A percentile compares a stretch with the other conserved stretches of the same genome.
Evolutionary conservation across 1,284 basidiomycete species (phyloP).

Genomic region (Sporisorium scitamineum): DNA sequence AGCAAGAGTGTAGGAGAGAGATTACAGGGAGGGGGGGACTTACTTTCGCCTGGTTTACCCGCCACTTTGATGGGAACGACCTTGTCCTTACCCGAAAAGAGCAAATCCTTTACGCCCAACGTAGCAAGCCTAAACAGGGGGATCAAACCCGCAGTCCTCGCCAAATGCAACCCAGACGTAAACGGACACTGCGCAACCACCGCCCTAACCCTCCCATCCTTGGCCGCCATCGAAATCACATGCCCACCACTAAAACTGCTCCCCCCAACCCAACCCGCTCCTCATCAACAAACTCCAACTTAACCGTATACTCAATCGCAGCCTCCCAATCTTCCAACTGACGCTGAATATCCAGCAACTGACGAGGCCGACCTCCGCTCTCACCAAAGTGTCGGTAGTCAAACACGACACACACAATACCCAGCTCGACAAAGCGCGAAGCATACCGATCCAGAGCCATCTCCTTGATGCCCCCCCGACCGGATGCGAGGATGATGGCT

Average conservation of each 20-base stretch:
- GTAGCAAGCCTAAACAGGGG: constrained; percentile 28
- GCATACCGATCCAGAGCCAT: constrained; percentile 55
- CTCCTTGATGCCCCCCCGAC: constrained; percentile 52
- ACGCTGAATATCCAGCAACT: constrained; percentile 43
- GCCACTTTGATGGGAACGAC: constrained; percentile 41
- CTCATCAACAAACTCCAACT: constrained; percentile 44
- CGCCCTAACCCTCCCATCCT: constrained; percentile 49
- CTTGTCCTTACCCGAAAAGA: constrained; percentile 35
- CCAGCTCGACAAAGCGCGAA: constrained; percentile 37
- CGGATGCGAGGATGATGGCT: constrained; percentile 53
- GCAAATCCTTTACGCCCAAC: constrained; percentile 33
- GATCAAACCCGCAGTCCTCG: constrained; percentile 23
- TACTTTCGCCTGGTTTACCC: constrained; percentile 44
- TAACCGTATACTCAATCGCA: constrained; percentile 35
- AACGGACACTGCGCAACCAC: constrained; percentile 63
- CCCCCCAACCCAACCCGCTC: constrained; percentile 53
- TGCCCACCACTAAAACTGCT: constrained; percentile 62
- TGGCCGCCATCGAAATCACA: constrained; percentile 52
- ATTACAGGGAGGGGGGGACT: too few relatives aligned
- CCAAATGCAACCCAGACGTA: constrained; percentile 49
- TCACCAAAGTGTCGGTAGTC: constrained; percentile 59
- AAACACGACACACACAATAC: constrained; percentile 54
- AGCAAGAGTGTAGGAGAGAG: too few relatives aligned
- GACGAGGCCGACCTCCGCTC: constrained; percentile 45
- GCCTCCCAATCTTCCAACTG: constrained; percentile 59